Evolutionary conservation across 371 early-diverging fungal species (phyloP), one percentile per base, ranked within the genome.

Genomic region (Rhizopus delemar): DNA sequence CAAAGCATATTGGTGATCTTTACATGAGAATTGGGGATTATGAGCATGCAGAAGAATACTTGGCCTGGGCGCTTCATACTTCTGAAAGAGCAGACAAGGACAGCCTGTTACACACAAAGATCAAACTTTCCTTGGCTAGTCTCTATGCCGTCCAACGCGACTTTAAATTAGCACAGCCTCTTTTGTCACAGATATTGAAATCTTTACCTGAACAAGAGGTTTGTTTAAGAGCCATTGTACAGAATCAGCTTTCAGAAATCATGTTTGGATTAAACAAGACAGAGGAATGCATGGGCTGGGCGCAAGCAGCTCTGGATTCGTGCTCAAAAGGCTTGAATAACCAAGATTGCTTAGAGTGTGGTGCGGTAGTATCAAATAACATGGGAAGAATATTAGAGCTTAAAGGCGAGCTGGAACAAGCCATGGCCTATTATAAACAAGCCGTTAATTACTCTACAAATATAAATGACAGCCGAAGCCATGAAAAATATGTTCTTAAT

Each of bases 241-340:
- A 74, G 53, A 74, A 77, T 28, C 83, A 83, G 39, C 49, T 83
- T 7, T 73, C 76, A 8, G 83, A 83, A 53, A 53, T 63, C 22
- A 65, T 80, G 64, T 83, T 65, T 65, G 83, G 71, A 0, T 49
- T 74, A 54, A 73, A 72, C 12, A 75, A 79, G 46, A 12, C 50
- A 7, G 79, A 83, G 3, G 80, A 78, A 51, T 70, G 79, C 1
- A 59, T 83, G 63, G 83, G 83, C 2, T 83, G 83, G 83, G 73
- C 81, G 28, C 83, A 83, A 45, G 68, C 75, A 22, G 69, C 81
- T 5, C 63, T 83, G n/a, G 65, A 60, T 31, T 67, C 75, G 1
- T 68, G 73, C 22, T 60, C 70, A 1, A 38, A 48, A 11, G 62
- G 59, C 15, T 8, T 41, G 11, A 63, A 60, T 16, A 46, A 49